A percentile compares a stretch with the other conserved stretches of the same genome.
Conservation (phyloP, 2,329 filamentous ascomycete genomes). For the Talaromyces sp. region DNA sequence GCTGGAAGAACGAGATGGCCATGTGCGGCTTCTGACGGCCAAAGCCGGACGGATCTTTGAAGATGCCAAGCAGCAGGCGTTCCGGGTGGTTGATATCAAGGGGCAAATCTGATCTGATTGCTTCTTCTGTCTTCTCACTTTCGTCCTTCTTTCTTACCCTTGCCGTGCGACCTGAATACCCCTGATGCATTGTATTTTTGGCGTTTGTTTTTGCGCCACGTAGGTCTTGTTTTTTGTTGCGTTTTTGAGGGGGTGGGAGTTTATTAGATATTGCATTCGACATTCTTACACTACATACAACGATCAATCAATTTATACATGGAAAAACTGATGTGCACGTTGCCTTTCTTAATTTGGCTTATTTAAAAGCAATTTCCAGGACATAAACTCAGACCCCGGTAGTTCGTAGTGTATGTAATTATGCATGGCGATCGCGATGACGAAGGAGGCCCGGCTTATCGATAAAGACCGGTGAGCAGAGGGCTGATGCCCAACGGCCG, state of each 20-base stretch:
- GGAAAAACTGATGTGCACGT: not conserved
- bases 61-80: constrained; percentile 63
- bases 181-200: not conserved
- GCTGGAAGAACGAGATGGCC: constrained; percentile 69
- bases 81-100: constrained; percentile 90
- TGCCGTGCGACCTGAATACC: not conserved
- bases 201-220: not conserved
- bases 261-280: not conserved
- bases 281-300: not conserved
- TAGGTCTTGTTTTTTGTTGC: not conserved
- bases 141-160: not conserved
- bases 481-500: not conserved
- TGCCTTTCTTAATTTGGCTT: too few relatives aligned
- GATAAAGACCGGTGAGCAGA: not conserved
- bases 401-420: not conserved
- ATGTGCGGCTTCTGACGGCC: constrained; percentile 65
- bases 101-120: constrained; percentile 75
- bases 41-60: constrained; percentile 74
- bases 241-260: not conserved
- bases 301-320: not conserved
- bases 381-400: too few relatives aligned
- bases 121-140: not conserved
- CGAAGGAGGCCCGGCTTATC: not conserved
- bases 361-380: too few relatives aligned
- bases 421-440: not conserved